Conservation (phyloP, 108 stramenopile species). For the Skeletonema marinoi region DNA sequence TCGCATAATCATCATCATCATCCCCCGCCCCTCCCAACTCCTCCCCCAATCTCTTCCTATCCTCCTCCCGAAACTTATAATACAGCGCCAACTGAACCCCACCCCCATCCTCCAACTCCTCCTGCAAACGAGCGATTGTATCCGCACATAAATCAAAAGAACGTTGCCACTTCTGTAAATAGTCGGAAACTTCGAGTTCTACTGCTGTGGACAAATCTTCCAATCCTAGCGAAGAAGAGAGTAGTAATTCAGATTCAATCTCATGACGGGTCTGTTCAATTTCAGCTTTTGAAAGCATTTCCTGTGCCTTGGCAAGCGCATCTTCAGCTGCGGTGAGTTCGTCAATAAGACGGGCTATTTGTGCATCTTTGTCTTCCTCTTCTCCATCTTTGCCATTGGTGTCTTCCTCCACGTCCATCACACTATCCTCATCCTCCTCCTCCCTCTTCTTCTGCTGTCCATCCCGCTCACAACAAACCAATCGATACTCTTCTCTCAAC, state of each 20-base stretch:
- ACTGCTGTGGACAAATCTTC: slow-evolving; percentile 23
- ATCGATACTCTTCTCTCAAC: slow-evolving; percentile 12
- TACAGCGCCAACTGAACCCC: slow-evolving; percentile 8
- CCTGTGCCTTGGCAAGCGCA: slow-evolving; percentile 2
- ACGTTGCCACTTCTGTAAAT: slow-evolving; percentile 22
- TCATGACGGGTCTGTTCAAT: slow-evolving; percentile 6
- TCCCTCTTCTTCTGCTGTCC: too few relatives aligned
- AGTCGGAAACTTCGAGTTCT: slow-evolving; percentile 22
- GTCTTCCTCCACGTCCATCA: not conserved
- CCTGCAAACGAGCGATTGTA: slow-evolving; percentile 30
- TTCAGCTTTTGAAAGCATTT: slow-evolving; percentile 13
- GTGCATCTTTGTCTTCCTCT: not conserved
- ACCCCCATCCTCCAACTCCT: slow-evolving; percentile 41
- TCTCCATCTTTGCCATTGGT: not conserved
- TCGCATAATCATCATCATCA: slow-evolving; percentile 28
- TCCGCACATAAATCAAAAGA: slow-evolving; percentile 23
- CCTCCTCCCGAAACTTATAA: slow-evolving; percentile 33
- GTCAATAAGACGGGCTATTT: slow-evolving; percentile 16
- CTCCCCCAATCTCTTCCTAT: slow-evolving; percentile 5
- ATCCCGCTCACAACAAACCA: not conserved
- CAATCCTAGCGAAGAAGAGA: not conserved
- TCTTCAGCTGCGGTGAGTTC: slow-evolving; percentile 11
- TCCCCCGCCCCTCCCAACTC: not conserved
- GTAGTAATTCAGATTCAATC: slow-evolving; percentile 20
- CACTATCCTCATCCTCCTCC: not conserved